Evolutionary conservation across 345 rosid genomes (phyloP).

Genomic region (Populus euphratica): DNA sequence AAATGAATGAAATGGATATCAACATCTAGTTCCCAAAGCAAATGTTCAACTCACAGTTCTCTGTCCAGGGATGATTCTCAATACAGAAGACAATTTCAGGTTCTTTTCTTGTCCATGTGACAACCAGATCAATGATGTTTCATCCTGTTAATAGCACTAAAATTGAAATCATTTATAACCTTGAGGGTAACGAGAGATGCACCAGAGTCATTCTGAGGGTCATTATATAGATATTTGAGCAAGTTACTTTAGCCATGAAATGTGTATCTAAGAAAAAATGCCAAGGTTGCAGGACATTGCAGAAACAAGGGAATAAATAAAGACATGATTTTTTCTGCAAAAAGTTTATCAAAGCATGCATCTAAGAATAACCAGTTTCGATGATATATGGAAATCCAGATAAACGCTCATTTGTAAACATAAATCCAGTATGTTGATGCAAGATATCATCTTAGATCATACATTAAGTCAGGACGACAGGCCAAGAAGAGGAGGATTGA

Average conservation of each 20-base stretch:
- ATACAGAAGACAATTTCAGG: conserved; percentile 62
- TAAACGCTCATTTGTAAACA: background rate
- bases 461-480: background rate
- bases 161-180: conserved; percentile 38
- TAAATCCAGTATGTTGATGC: background rate
- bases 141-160: conserved; percentile 70
- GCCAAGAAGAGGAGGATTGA: background rate
- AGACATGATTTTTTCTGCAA: background rate
- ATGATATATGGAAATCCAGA: background rate
- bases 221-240: background rate
- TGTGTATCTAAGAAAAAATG: background rate
- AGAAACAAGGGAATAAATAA: background rate
- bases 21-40: conserved; percentile 5
- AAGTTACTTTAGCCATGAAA: background rate
- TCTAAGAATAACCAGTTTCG: background rate
- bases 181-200: conserved; percentile 9
- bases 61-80: conserved; percentile 80
- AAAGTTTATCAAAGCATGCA: background rate
- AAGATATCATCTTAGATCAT: background rate
- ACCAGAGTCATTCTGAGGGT: background rate
- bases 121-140: conserved; percentile 72
- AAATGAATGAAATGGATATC: conserved; percentile 6
- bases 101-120: conserved; percentile 71
- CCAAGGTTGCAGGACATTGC: background rate
- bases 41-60: conserved; percentile 72